Evolutionary conservation across 768 basidiomycete species (phyloP).

Genomic region (Amanita thiersii): DNA sequence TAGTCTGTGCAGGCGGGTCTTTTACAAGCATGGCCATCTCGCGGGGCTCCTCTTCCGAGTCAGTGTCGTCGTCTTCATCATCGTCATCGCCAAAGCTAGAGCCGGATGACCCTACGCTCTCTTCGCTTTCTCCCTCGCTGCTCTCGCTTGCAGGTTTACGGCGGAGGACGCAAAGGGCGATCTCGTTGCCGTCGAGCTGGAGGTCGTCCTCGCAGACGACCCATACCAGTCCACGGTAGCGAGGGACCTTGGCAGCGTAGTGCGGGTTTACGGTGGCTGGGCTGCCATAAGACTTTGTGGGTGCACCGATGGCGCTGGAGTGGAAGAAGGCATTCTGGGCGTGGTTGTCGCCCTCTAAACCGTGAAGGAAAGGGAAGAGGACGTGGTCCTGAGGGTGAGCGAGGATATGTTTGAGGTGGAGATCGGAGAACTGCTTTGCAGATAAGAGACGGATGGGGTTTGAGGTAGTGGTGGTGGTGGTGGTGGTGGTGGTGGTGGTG

Average conservation of each 20-base stretch:
- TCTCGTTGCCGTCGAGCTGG: conserved; percentile 24
- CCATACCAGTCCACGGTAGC: conserved; percentile 75
- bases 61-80: conserved; percentile 13
- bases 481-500: conserved; percentile 1
- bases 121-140: conserved; percentile 15
- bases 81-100: conserved; percentile 21
- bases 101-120: conserved; percentile 16
- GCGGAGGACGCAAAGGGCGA: conserved; percentile 19
- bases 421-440: conserved; percentile 41
- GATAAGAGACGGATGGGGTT: conserved; percentile 25
- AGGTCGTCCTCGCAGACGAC: conserved; percentile 72
- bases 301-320: conserved; percentile 18
- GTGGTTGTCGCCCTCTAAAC: conserved; percentile 73
- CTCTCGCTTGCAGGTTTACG: conserved; percentile 9
- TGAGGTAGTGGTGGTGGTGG: background rate
- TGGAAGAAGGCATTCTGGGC: conserved; percentile 81
- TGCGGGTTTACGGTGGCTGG: conserved; percentile 8
- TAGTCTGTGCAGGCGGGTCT: conserved; percentile 9
- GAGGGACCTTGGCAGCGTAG: conserved; percentile 24
- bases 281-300: conserved; percentile 12
- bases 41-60: conserved; percentile 10
- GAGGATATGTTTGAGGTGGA: conserved; percentile 57
- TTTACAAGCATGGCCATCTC: conserved; percentile 14
- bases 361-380: conserved; percentile 86
- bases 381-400: conserved; percentile 72